Evolutionary conservation across 768 basidiomycete genomes (phyloP).

Genomic region (Phaffia australis): DNA sequence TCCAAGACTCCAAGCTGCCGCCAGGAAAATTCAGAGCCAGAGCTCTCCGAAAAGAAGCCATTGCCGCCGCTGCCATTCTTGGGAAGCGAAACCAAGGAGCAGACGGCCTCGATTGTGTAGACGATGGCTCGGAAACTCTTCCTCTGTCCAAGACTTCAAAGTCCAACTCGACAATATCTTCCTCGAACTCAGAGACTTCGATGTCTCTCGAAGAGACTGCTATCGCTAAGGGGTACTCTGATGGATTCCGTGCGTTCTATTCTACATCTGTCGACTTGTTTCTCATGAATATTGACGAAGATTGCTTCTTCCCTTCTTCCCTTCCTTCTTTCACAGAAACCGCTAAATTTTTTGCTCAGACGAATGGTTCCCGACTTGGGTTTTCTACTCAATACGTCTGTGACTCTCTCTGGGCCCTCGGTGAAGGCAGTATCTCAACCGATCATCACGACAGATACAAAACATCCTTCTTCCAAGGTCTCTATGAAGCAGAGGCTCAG

Average conservation of each 20-base stretch:
- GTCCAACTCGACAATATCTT: slow-evolving; percentile 8
- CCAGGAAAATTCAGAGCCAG: no score
- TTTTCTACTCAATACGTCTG: slow-evolving; percentile 53
- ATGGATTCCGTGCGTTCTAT: slow-evolving; percentile 51
- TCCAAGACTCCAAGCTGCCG: slow-evolving; percentile 7
- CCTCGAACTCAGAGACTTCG: slow-evolving; percentile 24
- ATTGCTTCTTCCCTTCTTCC: not conserved
- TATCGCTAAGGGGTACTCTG: slow-evolving; percentile 47
- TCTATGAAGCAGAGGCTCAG: slow-evolving; percentile 43
- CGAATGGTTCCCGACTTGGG: slow-evolving; percentile 43
- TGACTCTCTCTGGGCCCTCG: slow-evolving; percentile 43
- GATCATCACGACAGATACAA: slow-evolving; percentile 43
- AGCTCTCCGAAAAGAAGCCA: no score
- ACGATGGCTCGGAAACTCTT: no score
- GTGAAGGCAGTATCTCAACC: slow-evolving; percentile 37
- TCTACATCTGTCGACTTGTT: slow-evolving; percentile 42
- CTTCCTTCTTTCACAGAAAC: slow-evolving; percentile 24
- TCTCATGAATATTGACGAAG: not conserved
- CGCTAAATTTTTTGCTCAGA: slow-evolving; percentile 32
- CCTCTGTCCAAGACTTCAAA: not conserved
- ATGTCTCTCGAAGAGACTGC: slow-evolving; percentile 30
- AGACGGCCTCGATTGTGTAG: no score
- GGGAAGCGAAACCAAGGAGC: no score
- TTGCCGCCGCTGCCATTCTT: no score
- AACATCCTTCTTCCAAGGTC: slow-evolving; percentile 45